phyloP scores from a whole-genome alignment of 2,329 filamentous ascomycete species.

The Neonectria neomacrospora region DNA sequence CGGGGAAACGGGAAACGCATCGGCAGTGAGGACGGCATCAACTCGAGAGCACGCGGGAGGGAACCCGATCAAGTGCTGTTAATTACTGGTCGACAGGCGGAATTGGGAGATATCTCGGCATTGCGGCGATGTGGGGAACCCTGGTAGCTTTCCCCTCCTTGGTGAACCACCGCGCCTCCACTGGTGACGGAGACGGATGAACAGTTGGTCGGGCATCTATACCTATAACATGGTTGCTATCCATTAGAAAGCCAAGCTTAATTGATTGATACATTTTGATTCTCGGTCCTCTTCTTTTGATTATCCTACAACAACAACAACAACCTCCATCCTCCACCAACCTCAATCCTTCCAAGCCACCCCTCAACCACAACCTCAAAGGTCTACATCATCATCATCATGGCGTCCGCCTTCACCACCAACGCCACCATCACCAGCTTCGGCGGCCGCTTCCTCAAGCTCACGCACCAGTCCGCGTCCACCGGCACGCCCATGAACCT shows the following conservation, averaged over 20 bases:
- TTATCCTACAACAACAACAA: neutral
- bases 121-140: slow-evolving; percentile 32
- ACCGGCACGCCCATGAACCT: slow-evolving; percentile 92
- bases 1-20: neutral
- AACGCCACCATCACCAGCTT: slow-evolving; percentile 91
- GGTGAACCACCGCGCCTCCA: slow-evolving; percentile 14
- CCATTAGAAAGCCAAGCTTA: neutral
- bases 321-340: neutral
- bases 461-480: slow-evolving; percentile 81
- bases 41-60: neutral
- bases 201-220: neutral
- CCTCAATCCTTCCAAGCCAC: neutral
- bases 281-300: neutral
- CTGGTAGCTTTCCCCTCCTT: slow-evolving; percentile 28
- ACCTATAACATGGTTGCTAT: slow-evolving; percentile 10
- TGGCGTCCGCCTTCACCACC: slow-evolving; percentile 80
- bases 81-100: slow-evolving; percentile 1
- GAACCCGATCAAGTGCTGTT: neutral
- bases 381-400: slow-evolving; percentile 51
- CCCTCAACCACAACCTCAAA: slow-evolving; percentile 2
- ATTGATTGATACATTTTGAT: slow-evolving; percentile 2
- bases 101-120: slow-evolving; percentile 32
- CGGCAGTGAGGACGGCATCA: neutral
- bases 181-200: neutral
- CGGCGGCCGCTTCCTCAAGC: slow-evolving; percentile 94